Conservation (phyloP, 495 filamentous ascomycete genomes). For the Trichoderma orchidacearum region DNA sequence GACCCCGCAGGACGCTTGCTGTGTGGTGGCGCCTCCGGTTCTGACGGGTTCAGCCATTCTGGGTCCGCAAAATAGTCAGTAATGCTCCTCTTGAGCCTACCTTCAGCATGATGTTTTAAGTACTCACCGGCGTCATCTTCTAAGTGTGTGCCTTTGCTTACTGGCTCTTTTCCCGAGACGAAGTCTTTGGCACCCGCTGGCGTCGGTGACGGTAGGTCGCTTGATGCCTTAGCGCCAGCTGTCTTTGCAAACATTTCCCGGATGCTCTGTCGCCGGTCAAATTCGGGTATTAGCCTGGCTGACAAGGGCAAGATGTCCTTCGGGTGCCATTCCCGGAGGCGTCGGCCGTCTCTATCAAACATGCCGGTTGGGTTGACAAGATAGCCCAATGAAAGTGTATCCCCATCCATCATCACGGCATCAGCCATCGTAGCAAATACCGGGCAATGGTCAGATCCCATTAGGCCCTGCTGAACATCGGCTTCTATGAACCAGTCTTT, state of each 20-base stretch:
- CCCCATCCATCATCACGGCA: slow-evolving; percentile 26
- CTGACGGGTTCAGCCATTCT: background rate
- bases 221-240: background rate
- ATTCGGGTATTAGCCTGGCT: slow-evolving; percentile 75
- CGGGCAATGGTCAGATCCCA: slow-evolving; percentile 95
- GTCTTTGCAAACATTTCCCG: slow-evolving; percentile 81
- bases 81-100: background rate
- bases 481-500: slow-evolving; percentile 70
- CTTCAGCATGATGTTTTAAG: background rate
- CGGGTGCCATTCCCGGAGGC: slow-evolving; percentile 49
- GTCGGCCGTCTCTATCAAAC: slow-evolving; percentile 51
- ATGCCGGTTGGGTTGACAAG: slow-evolving; percentile 68
- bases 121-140: background rate
- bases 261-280: slow-evolving; percentile 70
- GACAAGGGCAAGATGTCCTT: slow-evolving; percentile 61
- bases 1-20: background rate
- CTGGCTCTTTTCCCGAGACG: background rate
- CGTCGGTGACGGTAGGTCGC: slow-evolving; percentile 3
- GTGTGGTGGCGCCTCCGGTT: background rate
- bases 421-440: slow-evolving; percentile 67
- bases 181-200: background rate
- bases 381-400: slow-evolving; percentile 46
- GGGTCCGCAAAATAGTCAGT: background rate
- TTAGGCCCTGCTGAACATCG: slow-evolving; percentile 91
- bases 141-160: background rate